phyloP scores from a whole-genome alignment of 23 red algal genomes.

The Pyropia yezoensis region DNA sequence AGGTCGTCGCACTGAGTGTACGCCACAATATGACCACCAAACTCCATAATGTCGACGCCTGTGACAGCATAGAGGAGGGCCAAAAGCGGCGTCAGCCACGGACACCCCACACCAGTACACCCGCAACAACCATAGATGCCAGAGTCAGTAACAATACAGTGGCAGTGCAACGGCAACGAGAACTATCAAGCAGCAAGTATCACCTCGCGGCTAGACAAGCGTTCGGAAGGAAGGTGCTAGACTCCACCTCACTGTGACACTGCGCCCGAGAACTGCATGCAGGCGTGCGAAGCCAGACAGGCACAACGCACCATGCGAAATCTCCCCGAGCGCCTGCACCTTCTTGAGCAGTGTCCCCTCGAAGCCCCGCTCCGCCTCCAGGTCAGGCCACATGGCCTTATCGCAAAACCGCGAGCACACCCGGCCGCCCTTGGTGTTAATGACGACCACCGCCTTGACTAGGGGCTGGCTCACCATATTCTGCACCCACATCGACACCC shows the following conservation, averaged over 20 bases:
- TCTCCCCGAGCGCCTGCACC: slow-evolving; percentile 63
- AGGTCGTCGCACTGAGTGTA: slow-evolving; percentile 74
- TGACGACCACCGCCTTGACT: slow-evolving; percentile 63
- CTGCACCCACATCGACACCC: too few species aligned
- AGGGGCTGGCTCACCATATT: slow-evolving; percentile 55
- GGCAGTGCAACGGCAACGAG: too few species aligned
- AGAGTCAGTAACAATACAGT: too few species aligned
- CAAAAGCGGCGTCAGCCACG: too few species aligned
- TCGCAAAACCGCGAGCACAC: slow-evolving; percentile 71
- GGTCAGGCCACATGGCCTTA: slow-evolving; percentile 32
- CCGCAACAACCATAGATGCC: too few species aligned
- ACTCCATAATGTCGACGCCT: slow-evolving; percentile 59
- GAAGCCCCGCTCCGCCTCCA: slow-evolving; percentile 57
- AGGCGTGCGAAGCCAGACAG: too few species aligned
- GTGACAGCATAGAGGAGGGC: background rate
- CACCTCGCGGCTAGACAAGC: too few species aligned
- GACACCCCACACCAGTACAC: too few species aligned
- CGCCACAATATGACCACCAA: slow-evolving; percentile 58
- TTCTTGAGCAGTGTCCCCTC: slow-evolving; percentile 63
- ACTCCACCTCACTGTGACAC: too few species aligned
- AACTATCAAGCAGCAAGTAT: too few species aligned
- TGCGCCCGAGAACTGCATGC: too few species aligned
- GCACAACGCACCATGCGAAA: slow-evolving; percentile 3
- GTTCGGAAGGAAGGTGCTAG: too few species aligned
- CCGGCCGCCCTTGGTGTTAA: slow-evolving; percentile 73